These are phyloP conservation scores for Heritiera littoralis DNA, from an alignment of 345 rosid genomes.

Conservation along the genomic window DNA sequence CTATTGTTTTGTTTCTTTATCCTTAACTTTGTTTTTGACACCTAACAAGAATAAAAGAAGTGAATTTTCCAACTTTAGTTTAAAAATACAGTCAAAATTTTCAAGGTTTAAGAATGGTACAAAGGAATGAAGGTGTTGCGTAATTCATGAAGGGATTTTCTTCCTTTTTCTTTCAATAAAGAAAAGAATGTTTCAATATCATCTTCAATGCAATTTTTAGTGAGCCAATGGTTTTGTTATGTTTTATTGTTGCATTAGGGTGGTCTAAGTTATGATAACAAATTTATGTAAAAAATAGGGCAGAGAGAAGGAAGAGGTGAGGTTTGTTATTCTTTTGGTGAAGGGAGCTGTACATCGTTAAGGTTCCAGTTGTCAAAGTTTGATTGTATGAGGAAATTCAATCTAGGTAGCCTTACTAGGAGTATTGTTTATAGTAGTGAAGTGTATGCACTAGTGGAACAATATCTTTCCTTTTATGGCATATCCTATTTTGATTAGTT, in stretches of 20 bases:
- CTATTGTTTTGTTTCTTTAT: not conserved
- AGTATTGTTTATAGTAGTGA: not conserved
- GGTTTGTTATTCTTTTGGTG: not conserved
- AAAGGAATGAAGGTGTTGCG: not conserved
- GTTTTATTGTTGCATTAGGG: not conserved
- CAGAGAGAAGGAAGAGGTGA: not conserved
- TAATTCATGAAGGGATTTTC: not conserved
- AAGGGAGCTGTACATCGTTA: too few species aligned
- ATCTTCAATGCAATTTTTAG: not conserved
- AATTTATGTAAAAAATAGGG: not conserved
- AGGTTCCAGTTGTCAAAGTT: not conserved
- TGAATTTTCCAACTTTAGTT: not conserved
- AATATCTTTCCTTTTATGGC: too few species aligned
- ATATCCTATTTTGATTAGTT: too few species aligned
- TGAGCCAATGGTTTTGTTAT: not conserved
- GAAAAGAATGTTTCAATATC: not conserved
- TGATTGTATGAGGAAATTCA: not conserved
- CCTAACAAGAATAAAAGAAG: not conserved
- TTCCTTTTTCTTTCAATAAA: too few species aligned
- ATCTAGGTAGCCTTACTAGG: not conserved
- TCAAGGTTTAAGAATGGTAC: not conserved
- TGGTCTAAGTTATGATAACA: not conserved
- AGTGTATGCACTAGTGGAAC: too few species aligned
- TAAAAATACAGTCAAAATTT: not conserved
- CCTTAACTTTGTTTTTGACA: not conserved